Evolutionary conservation across 1,139 yeast species (phyloP).

Genomic region (Debaryomycetaceae sp.): DNA sequence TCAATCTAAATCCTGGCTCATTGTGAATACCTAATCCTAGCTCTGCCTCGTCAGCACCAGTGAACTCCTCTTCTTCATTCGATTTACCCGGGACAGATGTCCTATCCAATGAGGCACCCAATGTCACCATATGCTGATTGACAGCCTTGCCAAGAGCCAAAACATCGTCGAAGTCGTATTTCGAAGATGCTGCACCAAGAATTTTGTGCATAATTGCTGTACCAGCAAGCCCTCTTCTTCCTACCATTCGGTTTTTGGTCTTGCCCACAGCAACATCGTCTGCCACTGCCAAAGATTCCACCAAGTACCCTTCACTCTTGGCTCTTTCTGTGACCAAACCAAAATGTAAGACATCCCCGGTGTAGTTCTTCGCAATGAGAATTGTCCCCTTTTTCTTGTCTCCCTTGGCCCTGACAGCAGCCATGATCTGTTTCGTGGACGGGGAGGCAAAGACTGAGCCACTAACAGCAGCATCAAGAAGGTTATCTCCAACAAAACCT

Average conservation of each 20-base stretch:
- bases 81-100: constrained; percentile 84
- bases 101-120: constrained; percentile 87
- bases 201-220: constrained; percentile 83
- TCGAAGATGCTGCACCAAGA: constrained; percentile 66
- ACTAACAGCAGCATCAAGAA: constrained; percentile 82
- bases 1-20: constrained; percentile 78
- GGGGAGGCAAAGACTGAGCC: constrained; percentile 93
- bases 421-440: constrained; percentile 78
- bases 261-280: constrained; percentile 89
- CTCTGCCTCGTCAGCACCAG: constrained; percentile 62
- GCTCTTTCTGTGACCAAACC: constrained; percentile 90
- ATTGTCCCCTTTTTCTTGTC: constrained; percentile 61
- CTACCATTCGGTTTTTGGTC: constrained; percentile 41
- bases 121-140: constrained; percentile 68
- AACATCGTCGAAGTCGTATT: constrained; percentile 42
- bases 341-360: constrained; percentile 91
- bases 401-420: constrained; percentile 63
- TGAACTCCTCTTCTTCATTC: constrained; percentile 42
- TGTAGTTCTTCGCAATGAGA: constrained; percentile 81
- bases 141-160: constrained; percentile 58
- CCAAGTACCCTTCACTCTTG: constrained; percentile 66
- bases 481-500: constrained; percentile 82
- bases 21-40: constrained; percentile 96
- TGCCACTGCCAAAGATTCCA: constrained; percentile 70
- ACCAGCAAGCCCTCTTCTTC: constrained; percentile 54